Evolutionary conservation across 108 stramenopile genomes (phyloP), one percentile per base, ranked within the genome.

Genomic region (Poteriospumella lacustris): DNA sequence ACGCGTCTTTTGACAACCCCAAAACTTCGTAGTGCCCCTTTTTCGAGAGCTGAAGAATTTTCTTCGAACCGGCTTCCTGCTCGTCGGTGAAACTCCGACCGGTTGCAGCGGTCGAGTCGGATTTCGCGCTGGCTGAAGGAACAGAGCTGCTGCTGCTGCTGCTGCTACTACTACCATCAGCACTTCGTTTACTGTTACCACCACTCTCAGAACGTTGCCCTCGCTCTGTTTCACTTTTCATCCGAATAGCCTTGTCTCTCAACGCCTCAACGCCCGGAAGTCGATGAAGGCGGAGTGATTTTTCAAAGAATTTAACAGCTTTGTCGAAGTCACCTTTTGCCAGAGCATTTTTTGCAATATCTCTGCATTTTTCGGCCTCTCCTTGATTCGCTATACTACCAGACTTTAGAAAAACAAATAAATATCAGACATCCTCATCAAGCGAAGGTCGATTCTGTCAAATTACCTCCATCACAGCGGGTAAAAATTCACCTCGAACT

Each of bases 11-110:
- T 12, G 15, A 12, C 40, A 67, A 12, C 12, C 64, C 64, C 39
- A 67, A 19, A 9, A 67, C 64, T 19, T 67, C 64, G 64, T 67
- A 67, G 64, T 67, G 64, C 9, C 19, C 12, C 40, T 67, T 67
- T 19, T 67, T 67, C 19, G 64, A 9, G 12, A 33, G 19, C 64
- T 12, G 31, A 9, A 67, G 64, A 33, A 67, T 67, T 33, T 67
- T 67, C 12, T 33, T 12, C 9, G 15, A 12, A 40, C 64, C 64
- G 12, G 9, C 64, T 33, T 67, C 64, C 40, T 67, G 64, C 40
- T 67, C 19, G 12, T 12, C 12, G 19, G 12, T 67, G 19, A 40
- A 67, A 38, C 39, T 40, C 19, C 64, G 12, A 15, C 31, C 64
- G 12, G 39, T 19, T 15, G 64, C 64, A 19, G 31, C 64, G 31